Evolutionary conservation across 202 grass and related monocot genomes (phyloP).

Genomic region (Alloteropsis angusta): DNA sequence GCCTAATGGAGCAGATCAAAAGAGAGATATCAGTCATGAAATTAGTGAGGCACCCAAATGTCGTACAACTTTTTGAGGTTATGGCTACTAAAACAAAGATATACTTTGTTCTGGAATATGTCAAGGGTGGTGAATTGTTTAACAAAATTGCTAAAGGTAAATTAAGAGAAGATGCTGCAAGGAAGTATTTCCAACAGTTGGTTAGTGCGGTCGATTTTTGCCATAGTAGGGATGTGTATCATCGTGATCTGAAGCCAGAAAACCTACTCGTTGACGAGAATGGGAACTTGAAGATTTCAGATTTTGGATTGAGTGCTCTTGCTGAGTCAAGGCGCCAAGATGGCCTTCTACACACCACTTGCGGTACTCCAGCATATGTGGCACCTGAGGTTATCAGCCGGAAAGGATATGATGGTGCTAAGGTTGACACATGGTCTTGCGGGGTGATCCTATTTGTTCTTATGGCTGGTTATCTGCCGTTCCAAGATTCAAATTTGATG

Average conservation of each 20-base stretch:
- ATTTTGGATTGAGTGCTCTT: conserved; percentile 84
- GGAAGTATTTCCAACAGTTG: conserved; percentile 83
- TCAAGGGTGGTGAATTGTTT: conserved; percentile 75
- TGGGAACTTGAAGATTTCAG: conserved; percentile 74
- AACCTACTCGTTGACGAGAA: conserved; percentile 72
- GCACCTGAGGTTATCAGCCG: conserved; percentile 73
- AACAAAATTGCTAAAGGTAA: conserved; percentile 63
- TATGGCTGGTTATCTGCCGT: conserved; percentile 73
- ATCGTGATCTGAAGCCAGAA: conserved; percentile 84
- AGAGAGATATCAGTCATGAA: conserved; percentile 81
- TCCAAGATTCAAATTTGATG: conserved; percentile 87
- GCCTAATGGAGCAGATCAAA: conserved; percentile 77
- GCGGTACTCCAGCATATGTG: conserved; percentile 81
- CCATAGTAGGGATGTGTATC: conserved; percentile 74
- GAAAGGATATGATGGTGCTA: conserved; percentile 83
- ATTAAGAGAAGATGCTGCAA: conserved; percentile 62
- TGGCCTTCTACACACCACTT: conserved; percentile 77
- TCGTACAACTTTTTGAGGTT: conserved; percentile 76
- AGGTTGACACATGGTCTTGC: conserved; percentile 86
- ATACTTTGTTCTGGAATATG: conserved; percentile 79
- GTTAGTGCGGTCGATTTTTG: conserved; percentile 82
- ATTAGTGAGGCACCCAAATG: conserved; percentile 61
- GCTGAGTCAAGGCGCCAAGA: conserved; percentile 62
- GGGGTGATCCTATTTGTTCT: conserved; percentile 80
- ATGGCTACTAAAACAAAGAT: conserved; percentile 84